Conservation (phyloP, 2,329 filamentous ascomycete species). For the Trichoderma koningiopsis region DNA sequence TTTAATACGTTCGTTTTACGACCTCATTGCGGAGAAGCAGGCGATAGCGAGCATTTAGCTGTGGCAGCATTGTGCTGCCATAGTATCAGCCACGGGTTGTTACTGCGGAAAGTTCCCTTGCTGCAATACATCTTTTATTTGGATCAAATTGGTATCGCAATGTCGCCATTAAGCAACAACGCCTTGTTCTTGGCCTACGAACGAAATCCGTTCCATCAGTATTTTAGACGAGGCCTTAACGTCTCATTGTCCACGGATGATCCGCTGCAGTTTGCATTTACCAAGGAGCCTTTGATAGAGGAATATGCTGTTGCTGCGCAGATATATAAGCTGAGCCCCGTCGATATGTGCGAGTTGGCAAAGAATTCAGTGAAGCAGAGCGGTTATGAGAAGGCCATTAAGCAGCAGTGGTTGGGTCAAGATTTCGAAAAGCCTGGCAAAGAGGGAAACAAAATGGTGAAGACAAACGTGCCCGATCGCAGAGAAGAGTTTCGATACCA, state of each 20-base stretch:
- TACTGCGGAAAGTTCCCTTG: constrained; percentile 90
- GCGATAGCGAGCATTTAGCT: constrained; percentile 93
- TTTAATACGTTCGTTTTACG: constrained; percentile 95
- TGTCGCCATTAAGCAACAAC: constrained; percentile 99
- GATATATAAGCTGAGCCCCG: constrained; percentile 95
- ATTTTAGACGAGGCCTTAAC: constrained; percentile 93
- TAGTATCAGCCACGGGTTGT: constrained; percentile 92
- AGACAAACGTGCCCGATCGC: constrained; percentile 94
- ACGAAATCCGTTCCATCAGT: constrained; percentile 92
- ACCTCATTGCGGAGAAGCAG: constrained; percentile 94
- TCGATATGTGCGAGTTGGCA: constrained; percentile 98
- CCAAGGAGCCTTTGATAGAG: constrained; percentile 96
- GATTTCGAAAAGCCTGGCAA: constrained; percentile 78
- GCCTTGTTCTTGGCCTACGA: constrained; percentile 95
- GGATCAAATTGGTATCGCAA: constrained; percentile 96
- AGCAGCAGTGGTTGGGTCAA: constrained; percentile 86
- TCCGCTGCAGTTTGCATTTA: constrained; percentile 96
- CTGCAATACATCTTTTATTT: constrained; percentile 99
- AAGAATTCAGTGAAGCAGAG: constrained; percentile 96
- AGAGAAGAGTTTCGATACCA: constrained; percentile 87
- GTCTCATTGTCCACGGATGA: constrained; percentile 97
- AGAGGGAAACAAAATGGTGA: constrained; percentile 86
- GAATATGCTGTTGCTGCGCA: constrained; percentile 97
- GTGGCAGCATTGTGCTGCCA: constrained; percentile 90
- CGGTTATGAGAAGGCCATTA: constrained; percentile 86